Evolutionary conservation across 495 filamentous ascomycete genomes (phyloP).

Genomic region (Penicillium robsamsonii): DNA sequence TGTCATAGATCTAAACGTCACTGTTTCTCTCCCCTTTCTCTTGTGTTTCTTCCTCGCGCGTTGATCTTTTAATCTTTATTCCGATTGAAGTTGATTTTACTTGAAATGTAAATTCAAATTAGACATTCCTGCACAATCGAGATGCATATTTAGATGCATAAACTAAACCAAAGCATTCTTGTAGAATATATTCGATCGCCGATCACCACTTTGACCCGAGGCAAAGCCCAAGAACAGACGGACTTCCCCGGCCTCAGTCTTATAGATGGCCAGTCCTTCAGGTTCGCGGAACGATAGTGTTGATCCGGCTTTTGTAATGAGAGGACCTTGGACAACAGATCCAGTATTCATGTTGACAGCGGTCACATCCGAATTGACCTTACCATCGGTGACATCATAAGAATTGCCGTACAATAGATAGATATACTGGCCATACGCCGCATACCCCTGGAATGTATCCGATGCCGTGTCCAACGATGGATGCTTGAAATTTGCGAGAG

Average conservation of each 20-base stretch:
- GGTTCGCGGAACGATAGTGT: constrained; percentile 21
- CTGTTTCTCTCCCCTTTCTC: neutral
- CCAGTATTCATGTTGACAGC: constrained; percentile 31
- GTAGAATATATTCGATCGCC: constrained; percentile 24
- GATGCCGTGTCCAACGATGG: constrained; percentile 4
- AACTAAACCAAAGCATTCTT: constrained; percentile 14
- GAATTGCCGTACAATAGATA: constrained; percentile 18
- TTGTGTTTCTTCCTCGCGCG: too few species aligned
- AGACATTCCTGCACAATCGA: too few species aligned
- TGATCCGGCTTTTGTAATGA: constrained; percentile 16
- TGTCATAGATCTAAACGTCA: neutral
- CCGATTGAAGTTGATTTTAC: neutral
- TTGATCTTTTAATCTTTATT: too few species aligned
- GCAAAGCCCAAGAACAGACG: constrained; percentile 25
- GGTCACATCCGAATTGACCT: constrained; percentile 55
- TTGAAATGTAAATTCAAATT: too few species aligned
- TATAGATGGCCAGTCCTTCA: constrained; percentile 25
- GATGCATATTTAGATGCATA: too few species aligned
- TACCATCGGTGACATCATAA: constrained; percentile 17
- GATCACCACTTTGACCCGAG: constrained; percentile 19
- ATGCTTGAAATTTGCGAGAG: constrained; percentile 15
- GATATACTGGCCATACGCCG: constrained; percentile 17
- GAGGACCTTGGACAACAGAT: constrained; percentile 15
- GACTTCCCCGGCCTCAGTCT: constrained; percentile 17
- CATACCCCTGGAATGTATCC: constrained; percentile 16